Evolutionary conservation across 106 monocot species (phyloP).

Genomic region (Dioscorea dumetorum): DNA sequence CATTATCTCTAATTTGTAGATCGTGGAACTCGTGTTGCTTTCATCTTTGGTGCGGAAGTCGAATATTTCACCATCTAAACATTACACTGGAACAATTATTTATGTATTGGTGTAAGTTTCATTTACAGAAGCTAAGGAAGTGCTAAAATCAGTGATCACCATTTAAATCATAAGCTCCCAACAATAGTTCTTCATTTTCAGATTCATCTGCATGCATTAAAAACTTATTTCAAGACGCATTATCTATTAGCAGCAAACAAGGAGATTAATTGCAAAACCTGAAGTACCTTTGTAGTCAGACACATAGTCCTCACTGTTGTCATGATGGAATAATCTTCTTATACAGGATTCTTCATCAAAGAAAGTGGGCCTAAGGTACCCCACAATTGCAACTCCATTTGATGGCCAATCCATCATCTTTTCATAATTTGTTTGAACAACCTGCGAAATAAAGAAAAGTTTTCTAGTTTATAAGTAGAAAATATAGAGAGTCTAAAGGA

Average conservation of each 20-base stretch:
- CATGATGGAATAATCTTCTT: slow-evolving; percentile 39
- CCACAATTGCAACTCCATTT: slow-evolving; percentile 64
- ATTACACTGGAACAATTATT: slow-evolving; percentile 7
- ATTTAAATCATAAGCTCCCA: slow-evolving; percentile 38
- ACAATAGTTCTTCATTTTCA: slow-evolving; percentile 42
- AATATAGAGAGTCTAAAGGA: no score
- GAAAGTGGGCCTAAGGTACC: slow-evolving; percentile 64
- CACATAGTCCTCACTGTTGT: slow-evolving; percentile 32
- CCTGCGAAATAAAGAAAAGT: slow-evolving; percentile 28
- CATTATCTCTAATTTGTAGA: slow-evolving; percentile 76
- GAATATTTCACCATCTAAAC: slow-evolving; percentile 45
- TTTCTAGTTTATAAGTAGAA: neutral
- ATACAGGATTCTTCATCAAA: slow-evolving; percentile 68
- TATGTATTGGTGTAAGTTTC: neutral
- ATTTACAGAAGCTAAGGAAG: slow-evolving; percentile 1
- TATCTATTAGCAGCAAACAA: no score
- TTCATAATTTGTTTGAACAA: slow-evolving; percentile 17
- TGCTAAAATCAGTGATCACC: slow-evolving; percentile 16
- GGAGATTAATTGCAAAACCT: no score
- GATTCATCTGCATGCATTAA: slow-evolving; percentile 31
- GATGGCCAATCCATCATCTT: slow-evolving; percentile 55
- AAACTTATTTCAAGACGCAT: no score
- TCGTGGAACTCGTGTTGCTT: slow-evolving; percentile 29
- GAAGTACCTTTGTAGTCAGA: slow-evolving; percentile 72
- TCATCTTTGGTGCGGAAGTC: slow-evolving; percentile 18